phyloP scores from a whole-genome alignment of 1,284 basidiomycete genomes.

The Amylostereum areolatum region DNA sequence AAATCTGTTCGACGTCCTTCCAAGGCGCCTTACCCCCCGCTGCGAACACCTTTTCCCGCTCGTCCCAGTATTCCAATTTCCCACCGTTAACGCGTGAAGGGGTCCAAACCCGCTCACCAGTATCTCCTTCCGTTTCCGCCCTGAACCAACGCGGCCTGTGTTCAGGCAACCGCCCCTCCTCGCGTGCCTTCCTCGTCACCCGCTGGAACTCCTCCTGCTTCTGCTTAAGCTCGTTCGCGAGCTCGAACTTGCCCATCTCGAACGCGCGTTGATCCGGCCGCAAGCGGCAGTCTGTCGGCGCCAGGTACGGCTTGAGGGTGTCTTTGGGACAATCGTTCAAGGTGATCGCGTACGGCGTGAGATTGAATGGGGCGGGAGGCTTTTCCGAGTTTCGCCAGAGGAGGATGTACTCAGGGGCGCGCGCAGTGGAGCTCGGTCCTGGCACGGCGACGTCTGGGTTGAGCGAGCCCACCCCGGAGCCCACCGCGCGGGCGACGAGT shows the following conservation, averaged over 20 bases:
- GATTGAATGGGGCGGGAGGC: constrained; percentile 82
- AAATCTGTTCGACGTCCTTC: constrained; percentile 75
- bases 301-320: constrained; percentile 67
- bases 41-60: constrained; percentile 66
- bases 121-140: constrained; percentile 75
- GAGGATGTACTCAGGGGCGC: constrained; percentile 64
- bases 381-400: constrained; percentile 95
- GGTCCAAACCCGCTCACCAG: constrained; percentile 81
- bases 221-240: constrained; percentile 84
- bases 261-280: constrained; percentile 96
- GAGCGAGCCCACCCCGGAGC: constrained; percentile 58
- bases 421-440: constrained; percentile 39
- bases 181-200: constrained; percentile 67
- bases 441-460: constrained; percentile 67
- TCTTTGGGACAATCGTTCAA: constrained; percentile 77
- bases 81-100: constrained; percentile 51
- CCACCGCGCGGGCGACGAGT: constrained; percentile 79
- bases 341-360: constrained; percentile 92
- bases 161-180: constrained; percentile 66
- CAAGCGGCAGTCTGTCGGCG: constrained; percentile 90
- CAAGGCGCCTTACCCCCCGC: constrained; percentile 38
- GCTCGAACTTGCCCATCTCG: constrained; percentile 87
- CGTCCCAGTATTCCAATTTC: constrained; percentile 77
- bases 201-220: constrained; percentile 89
- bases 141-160: constrained; percentile 85